Base-by-base conservation (phyloP, 1,139 yeast genomes). In the Candida mesenterica region DNA sequence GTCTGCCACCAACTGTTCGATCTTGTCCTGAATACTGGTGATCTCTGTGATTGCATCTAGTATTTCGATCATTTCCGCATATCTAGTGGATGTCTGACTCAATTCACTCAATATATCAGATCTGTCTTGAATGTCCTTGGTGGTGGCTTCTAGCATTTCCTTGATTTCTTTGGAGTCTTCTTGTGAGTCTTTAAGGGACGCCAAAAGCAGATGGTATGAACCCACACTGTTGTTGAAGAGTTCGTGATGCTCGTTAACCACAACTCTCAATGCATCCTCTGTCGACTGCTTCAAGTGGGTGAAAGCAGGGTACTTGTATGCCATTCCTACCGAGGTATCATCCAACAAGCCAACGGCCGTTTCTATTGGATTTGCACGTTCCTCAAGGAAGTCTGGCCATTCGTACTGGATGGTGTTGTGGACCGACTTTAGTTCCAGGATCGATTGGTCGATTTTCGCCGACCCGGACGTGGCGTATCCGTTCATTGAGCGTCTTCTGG, bases 301-400 rank as follows among this genome's bases (percentile, higher is more conserved):
- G 46, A 85, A 85, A 34, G 82, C 85, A 0, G 68, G 66, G 38
- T 72, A 69, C 43, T 82, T 76, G 50, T 82, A 82, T 1, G 95
- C 95, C 51, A 85, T 62, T 0, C 97, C 97, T 22, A 89, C 95
- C 1, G 96, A 85, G 3, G 95, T 80, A 48, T 80, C 82, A 57
- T 90, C 97, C 48, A 88, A 66, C 40, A 90, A 66, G 0, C 92
- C 78, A 31, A 90, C 68, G 0, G 96, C 96, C 38, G 83, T 68
- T 49, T 88, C 96, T 29, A 90, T 68, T 1, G 96, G 95, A 55
- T 87, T 88, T 34, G 94, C 70, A 40, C 68, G 44, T 13, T 41
- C 41, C 12, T 39, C 43, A 29, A 49, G 45, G 20, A 54, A 48
- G 36, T 65, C 72, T 4, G 75, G 73, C 76, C 76, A 70, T 39